Percentiles rank a stretch among this genome's conserved stretches.
Conservation (phyloP, 805 yeast genomes). For the Suhomyces canberraensis region DNA sequence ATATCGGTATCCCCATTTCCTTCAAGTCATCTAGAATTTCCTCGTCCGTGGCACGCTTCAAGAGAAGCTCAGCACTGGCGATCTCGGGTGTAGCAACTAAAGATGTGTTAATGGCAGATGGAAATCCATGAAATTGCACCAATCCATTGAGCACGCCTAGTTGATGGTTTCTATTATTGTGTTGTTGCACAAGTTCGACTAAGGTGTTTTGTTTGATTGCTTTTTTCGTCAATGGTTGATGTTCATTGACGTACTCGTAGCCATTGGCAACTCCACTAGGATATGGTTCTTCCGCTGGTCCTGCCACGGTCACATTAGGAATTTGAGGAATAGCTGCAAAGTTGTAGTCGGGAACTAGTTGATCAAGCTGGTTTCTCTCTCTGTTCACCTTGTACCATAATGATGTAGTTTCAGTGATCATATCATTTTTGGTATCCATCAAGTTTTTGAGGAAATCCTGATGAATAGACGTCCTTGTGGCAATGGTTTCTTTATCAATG, state of each 20-base stretch:
- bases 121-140: constrained; percentile 67
- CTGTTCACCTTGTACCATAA: constrained; percentile 90
- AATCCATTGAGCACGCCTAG: constrained; percentile 69
- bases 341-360: constrained; percentile 53
- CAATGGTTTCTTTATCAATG: constrained; percentile 76
- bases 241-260: constrained; percentile 3
- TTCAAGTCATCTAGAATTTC: constrained; percentile 72
- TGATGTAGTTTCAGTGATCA: constrained; percentile 72
- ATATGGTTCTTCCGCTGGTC: constrained; percentile 12
- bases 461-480: constrained; percentile 74
- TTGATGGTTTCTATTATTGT: constrained; percentile 66
- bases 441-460: constrained; percentile 73
- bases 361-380: constrained; percentile 81
- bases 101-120: constrained; percentile 62
- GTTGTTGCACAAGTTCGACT: constrained; percentile 53
- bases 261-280: constrained; percentile 3
- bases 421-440: constrained; percentile 61
- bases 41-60: constrained; percentile 61
- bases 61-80: constrained; percentile 31
- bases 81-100: constrained; percentile 18
- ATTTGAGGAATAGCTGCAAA: constrained; percentile 38
- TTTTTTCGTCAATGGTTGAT: constrained; percentile 28
- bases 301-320: constrained; percentile 19
- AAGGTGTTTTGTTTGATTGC: constrained; percentile 34
- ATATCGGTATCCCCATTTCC: constrained; percentile 50